Evolutionary conservation across 768 basidiomycete genomes (phyloP), one percentile per base, ranked within the genome.

Genomic region (Phanerochaete sordida): DNA sequence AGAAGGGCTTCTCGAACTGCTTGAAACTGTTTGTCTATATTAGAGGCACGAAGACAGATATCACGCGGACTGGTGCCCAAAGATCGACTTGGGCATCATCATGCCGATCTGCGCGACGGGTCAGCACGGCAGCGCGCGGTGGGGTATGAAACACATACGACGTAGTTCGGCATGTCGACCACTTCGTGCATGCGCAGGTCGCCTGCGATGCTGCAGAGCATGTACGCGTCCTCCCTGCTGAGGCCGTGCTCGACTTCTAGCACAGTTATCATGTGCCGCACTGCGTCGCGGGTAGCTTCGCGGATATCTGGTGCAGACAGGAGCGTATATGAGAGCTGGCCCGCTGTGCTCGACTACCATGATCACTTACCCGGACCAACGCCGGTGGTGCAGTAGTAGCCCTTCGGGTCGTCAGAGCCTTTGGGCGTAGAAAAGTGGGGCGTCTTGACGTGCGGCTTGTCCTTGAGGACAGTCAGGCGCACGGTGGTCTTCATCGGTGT

Each of bases 101-200:
- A 84, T 79, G 23, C 83, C 83, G 52, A 84, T 77, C 82, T 83
- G 46, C n/a, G 53, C 2, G 52, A 55, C 1, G 11, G 28, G 30
- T 51, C 11, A 16, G 16, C 8, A 27, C 24, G 39, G 45, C 45
- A 11, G 46, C 8, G 58, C 46, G 48, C 6, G 13, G 33, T 39
- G 47, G 31, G 56, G 50, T 23, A 16, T 24, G 28, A 50, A 16
- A 27, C 4, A 73, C 80, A 58, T 68, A 85, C 84, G 37, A 85
- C 77, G 62, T 83, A 86, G 61, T 85, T 85, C 12, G 84, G 84
- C 84, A 85, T 85, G 62, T 85, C 84, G 37, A 85, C 85, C 72
- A 85, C 85, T 72, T 86, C 85, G 61, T 84, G 85, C 74, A 87
- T 76, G 59, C 79, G 73, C 60, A 86, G 67, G 67, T 86, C 84